These are phyloP conservation scores for Phlebopus sp. DNA, from an alignment of 1,284 basidiomycete species.

Conservation along the genomic window DNA sequence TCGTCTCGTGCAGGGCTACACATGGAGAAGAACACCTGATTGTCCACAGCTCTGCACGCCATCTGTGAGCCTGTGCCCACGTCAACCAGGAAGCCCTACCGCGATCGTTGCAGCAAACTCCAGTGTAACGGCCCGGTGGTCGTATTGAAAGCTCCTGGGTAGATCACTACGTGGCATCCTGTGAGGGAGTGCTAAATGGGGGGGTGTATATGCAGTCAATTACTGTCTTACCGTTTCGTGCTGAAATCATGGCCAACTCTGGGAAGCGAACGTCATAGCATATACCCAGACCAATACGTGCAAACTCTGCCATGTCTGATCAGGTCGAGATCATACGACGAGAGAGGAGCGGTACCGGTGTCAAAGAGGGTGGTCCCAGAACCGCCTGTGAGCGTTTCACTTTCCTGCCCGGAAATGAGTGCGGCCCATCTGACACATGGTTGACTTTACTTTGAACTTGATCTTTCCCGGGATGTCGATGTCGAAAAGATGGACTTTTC, in stretches of 20 bases:
- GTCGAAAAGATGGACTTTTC: conserved; percentile 97
- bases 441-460: conserved; percentile 82
- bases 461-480: conserved; percentile 98
- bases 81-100: conserved; percentile 45
- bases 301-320: conserved; percentile 58
- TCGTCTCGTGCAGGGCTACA: conserved; percentile 92
- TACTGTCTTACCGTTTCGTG: conserved; percentile 65
- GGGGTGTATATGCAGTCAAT: background rate
- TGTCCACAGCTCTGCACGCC: conserved; percentile 80
- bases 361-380: conserved; percentile 80
- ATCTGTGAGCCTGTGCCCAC: conserved; percentile 10
- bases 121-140: conserved; percentile 97
- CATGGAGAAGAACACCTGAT: conserved; percentile 94
- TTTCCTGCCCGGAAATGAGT: conserved; percentile 63
- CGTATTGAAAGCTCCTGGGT: conserved; percentile 86
- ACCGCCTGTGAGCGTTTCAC: conserved; percentile 87
- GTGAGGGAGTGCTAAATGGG: conserved; percentile 8
- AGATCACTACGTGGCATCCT: conserved; percentile 90
- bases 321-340: background rate
- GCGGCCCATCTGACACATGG: background rate
- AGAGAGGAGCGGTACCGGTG: conserved; percentile 56
- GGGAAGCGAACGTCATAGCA: conserved; percentile 95
- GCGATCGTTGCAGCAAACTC: conserved; percentile 87
- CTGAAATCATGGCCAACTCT: conserved; percentile 90
- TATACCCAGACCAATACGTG: conserved; percentile 87